phyloP scores from a whole-genome alignment of 148 eudicot genomes.

The Gaultheria prostrata region DNA sequence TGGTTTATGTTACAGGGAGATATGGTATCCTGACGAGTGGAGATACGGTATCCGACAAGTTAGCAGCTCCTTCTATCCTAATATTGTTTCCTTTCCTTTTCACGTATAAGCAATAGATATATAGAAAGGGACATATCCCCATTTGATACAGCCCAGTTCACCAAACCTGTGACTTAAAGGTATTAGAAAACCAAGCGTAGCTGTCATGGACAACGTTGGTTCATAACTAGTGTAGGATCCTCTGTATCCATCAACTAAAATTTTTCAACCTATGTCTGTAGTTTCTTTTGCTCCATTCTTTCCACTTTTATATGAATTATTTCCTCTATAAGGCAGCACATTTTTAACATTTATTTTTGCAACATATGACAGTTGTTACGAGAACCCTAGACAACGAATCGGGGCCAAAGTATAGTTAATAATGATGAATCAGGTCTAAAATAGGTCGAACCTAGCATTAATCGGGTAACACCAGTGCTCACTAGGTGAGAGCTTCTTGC shows the following conservation, averaged over 20 bases:
- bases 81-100: background rate
- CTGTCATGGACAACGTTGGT: background rate
- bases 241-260: too few species aligned
- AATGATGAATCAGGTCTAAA: background rate
- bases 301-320: background rate
- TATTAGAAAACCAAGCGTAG: background rate
- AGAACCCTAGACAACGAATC: background rate
- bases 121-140: background rate
- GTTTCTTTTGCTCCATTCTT: background rate
- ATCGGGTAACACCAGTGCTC: background rate
- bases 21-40: too few species aligned
- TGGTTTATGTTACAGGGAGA: too few species aligned
- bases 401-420: background rate
- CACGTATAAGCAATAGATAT: background rate
- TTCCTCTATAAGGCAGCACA: background rate
- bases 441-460: background rate
- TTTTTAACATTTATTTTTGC: background rate
- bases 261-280: background rate
- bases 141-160: background rate
- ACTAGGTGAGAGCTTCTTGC: background rate
- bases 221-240: too few species aligned
- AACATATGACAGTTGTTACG: background rate
- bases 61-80: background rate
- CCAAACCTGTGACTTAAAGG: background rate
- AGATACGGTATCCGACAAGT: too few species aligned